Evolutionary conservation across 768 basidiomycete genomes (phyloP).

Genomic region (Trametes punicea): DNA sequence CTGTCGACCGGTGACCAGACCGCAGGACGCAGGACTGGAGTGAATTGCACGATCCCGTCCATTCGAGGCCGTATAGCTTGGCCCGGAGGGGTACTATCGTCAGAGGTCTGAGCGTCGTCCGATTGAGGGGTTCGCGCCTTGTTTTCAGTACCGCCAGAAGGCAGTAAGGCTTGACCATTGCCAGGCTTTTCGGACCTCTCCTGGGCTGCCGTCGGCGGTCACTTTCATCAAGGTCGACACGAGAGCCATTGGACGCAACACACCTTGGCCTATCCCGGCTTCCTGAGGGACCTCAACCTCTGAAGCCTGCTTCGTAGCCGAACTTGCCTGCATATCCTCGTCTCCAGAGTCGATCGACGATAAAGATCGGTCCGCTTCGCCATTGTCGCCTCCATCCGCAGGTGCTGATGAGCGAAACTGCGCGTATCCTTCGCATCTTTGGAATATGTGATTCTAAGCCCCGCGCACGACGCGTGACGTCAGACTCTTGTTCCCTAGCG

Average conservation of each 20-base stretch:
- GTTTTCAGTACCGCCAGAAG: too few relatives aligned
- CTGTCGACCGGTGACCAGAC: slow-evolving; percentile 6
- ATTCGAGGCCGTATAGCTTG: not conserved
- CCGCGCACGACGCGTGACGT: not conserved
- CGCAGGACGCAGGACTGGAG: slow-evolving; percentile 9
- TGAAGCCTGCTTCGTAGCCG: too few relatives aligned
- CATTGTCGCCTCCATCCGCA: not conserved
- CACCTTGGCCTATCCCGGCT: too few relatives aligned
- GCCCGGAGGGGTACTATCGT: not conserved
- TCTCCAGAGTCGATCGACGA: not conserved
- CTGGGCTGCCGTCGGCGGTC: too few relatives aligned
- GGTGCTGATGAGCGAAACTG: not conserved
- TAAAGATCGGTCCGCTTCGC: not conserved
- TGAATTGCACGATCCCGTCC: not conserved
- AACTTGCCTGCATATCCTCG: too few relatives aligned
- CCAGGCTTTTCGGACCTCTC: too few relatives aligned
- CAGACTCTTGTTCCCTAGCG: not conserved
- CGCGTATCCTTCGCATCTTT: slow-evolving; percentile 4
- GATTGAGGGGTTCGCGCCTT: too few relatives aligned
- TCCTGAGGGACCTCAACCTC: too few relatives aligned
- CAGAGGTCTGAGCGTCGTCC: too few relatives aligned
- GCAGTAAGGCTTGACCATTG: too few relatives aligned
- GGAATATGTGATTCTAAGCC: slow-evolving; percentile 3
- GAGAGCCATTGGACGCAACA: too few relatives aligned
- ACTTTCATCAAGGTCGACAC: too few relatives aligned